Conservation (phyloP, 495 filamentous ascomycete species). For the Oidiodendron maius region DNA sequence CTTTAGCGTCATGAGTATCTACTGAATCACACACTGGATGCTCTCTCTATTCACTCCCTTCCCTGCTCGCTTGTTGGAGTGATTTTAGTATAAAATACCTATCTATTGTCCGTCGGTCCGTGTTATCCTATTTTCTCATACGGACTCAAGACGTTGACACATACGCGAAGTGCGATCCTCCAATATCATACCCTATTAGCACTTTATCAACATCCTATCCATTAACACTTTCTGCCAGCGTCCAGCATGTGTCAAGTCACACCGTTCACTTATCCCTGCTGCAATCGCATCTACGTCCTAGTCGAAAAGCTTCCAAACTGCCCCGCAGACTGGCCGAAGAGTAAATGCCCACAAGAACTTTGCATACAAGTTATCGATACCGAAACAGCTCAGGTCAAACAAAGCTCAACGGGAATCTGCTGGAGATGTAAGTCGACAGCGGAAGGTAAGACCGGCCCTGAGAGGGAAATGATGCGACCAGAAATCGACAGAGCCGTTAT, state of each 20-base stretch:
- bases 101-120: too few species aligned
- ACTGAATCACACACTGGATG: too few species aligned
- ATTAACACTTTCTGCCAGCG: too few species aligned
- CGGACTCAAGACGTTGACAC: too few species aligned
- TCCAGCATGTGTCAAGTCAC: constrained; percentile 18
- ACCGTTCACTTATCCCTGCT: constrained; percentile 17
- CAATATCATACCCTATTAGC: too few species aligned
- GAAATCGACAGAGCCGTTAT: constrained; percentile 15
- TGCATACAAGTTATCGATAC: constrained; percentile 13
- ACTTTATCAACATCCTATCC: too few species aligned
- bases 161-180: too few species aligned
- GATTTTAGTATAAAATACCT: too few species aligned
- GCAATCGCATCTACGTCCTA: constrained; percentile 14
- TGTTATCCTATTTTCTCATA: too few species aligned
- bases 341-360: constrained; percentile 18
- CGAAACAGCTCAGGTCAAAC: background rate
- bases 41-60: too few species aligned
- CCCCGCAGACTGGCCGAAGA: constrained; percentile 14
- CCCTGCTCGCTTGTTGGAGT: too few species aligned
- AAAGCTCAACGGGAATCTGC: constrained; percentile 5
- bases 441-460: background rate
- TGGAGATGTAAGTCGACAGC: constrained; percentile 16
- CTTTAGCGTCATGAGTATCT: too few species aligned
- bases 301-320: constrained; percentile 13
- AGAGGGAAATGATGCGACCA: constrained; percentile 12